These are phyloP conservation scores for Herpotrichia juniperi DNA, from an alignment of 2,329 filamentous ascomycete species.

Conservation along the genomic window DNA sequence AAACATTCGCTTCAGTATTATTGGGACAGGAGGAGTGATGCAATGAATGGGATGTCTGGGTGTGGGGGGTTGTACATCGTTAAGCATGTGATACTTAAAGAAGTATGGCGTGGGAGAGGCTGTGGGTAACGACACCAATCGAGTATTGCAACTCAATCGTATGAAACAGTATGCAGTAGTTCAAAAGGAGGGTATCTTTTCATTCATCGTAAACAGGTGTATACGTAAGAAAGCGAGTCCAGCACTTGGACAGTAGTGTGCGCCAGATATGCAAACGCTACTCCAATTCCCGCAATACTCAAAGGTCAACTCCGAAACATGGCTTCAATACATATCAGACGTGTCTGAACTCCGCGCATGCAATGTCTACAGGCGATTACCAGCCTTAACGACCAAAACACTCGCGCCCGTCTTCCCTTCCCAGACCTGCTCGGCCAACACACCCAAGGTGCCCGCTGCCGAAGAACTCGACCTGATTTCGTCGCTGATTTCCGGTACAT, in stretches of 20 bases:
- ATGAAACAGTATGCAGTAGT: no score
- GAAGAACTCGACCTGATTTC: conserved; percentile 44
- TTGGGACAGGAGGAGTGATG: no score
- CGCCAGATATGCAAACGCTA: not conserved
- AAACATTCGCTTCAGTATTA: no score
- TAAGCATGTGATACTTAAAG: no score
- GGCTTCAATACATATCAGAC: not conserved
- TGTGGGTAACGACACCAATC: no score
- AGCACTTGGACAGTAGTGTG: not conserved
- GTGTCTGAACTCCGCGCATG: not conserved
- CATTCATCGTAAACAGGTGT: not conserved
- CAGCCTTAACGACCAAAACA: conserved; percentile 72
- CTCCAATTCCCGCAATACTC: not conserved
- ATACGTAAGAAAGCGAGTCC: not conserved
- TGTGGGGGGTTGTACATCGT: no score
- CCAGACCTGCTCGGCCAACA: conserved; percentile 66
- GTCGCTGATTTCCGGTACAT: conserved; percentile 17
- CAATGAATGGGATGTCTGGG: no score
- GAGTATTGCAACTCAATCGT: no score
- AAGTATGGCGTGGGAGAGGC: no score
- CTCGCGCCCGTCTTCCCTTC: conserved; percentile 67
- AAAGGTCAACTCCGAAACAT: conserved; percentile 1
- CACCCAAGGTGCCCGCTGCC: conserved; percentile 59
- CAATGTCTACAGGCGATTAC: conserved; percentile 3
- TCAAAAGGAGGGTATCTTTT: no score